Evolutionary conservation across 805 yeast species (phyloP).

Genomic region (Schwanniomyces vanrijiae): DNA sequence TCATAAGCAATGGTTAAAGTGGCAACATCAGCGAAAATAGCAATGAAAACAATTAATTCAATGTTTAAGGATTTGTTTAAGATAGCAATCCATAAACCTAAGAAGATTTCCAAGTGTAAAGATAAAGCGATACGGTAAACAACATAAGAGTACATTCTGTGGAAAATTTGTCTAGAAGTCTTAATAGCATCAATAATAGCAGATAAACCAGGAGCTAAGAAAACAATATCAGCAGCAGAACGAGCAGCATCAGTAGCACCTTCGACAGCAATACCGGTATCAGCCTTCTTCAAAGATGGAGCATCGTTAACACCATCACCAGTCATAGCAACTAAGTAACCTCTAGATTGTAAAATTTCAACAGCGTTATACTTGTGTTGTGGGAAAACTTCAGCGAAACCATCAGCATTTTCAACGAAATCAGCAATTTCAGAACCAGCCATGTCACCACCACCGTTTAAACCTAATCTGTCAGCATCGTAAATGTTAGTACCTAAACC

Average conservation of each 20-base stretch:
- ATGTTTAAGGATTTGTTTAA: slow-evolving; percentile 83
- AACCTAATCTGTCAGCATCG: slow-evolving; percentile 95
- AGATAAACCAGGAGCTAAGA: slow-evolving; percentile 91
- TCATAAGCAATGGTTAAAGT: slow-evolving; percentile 96
- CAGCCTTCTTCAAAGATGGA: slow-evolving; percentile 93
- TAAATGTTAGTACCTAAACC: slow-evolving; percentile 95
- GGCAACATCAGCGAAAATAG: slow-evolving; percentile 96
- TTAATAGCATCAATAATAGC: slow-evolving; percentile 90
- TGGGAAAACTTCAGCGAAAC: slow-evolving; percentile 98
- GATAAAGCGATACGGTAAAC: slow-evolving; percentile 97
- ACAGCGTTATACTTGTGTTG: slow-evolving; percentile 96
- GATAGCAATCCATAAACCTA: slow-evolving; percentile 96
- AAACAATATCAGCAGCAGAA: slow-evolving; percentile 95
- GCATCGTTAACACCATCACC: slow-evolving; percentile 99
- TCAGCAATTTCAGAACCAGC: slow-evolving; percentile 98
- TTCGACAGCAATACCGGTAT: slow-evolving; percentile 93
- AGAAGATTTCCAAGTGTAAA: slow-evolving; percentile 89
- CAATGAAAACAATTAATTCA: slow-evolving; percentile 92
- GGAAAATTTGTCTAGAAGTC: slow-evolving; percentile 96
- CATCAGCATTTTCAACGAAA: slow-evolving; percentile 96
- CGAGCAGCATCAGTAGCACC: slow-evolving; percentile 98
- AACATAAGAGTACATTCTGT: slow-evolving; percentile 98
- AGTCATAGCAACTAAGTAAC: slow-evolving; percentile 98
- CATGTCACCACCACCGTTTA: slow-evolving; percentile 92
- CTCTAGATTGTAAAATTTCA: slow-evolving; percentile 92